A percentile compares a stretch with the other conserved stretches of the same genome.
Conservation (phyloP, 495 filamentous ascomycete genomes). For the Podospora didyma region DNA sequence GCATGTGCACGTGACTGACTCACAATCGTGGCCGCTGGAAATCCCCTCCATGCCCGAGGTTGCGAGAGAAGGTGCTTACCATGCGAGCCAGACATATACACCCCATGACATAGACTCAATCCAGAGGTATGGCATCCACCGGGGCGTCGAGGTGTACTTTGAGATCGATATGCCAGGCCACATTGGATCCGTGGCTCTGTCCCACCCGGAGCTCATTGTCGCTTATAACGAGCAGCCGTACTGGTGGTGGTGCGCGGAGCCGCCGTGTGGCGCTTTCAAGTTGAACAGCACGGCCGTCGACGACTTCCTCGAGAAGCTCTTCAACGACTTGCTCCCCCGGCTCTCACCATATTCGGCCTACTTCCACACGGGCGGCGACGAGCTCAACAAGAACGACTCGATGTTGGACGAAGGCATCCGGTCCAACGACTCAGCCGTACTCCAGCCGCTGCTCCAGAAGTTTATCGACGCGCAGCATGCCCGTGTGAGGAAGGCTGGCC, state of each 20-base stretch:
- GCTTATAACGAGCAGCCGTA: slow-evolving; percentile 68
- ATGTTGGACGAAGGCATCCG: slow-evolving; percentile 63
- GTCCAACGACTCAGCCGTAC: slow-evolving; percentile 54
- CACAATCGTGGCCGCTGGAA: slow-evolving; percentile 79
- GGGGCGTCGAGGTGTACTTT: slow-evolving; percentile 68
- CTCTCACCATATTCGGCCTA: slow-evolving; percentile 61
- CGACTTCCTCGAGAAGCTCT: slow-evolving; percentile 62
- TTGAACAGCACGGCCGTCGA: slow-evolving; percentile 65
- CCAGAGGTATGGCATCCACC: slow-evolving; percentile 60
- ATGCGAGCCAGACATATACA: slow-evolving; percentile 56
- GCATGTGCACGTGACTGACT: slow-evolving; percentile 76
- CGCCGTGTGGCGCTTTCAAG: slow-evolving; percentile 71
- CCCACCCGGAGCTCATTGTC: slow-evolving; percentile 69
- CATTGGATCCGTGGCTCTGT: slow-evolving; percentile 57
- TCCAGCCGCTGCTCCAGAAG: slow-evolving; percentile 67
- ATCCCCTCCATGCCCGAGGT: slow-evolving; percentile 69
- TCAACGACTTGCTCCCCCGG: slow-evolving; percentile 68
- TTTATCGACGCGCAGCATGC: slow-evolving; percentile 64
- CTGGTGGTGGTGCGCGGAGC: slow-evolving; percentile 64
- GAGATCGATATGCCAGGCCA: slow-evolving; percentile 85
- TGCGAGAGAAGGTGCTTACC: slow-evolving; percentile 65
- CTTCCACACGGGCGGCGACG: slow-evolving; percentile 82
- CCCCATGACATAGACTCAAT: slow-evolving; percentile 57
- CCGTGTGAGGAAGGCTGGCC: slow-evolving; percentile 51
- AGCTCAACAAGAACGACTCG: slow-evolving; percentile 72